Conservation (phyloP, 768 basidiomycete species). For the Cyclocybe cylindracea region DNA sequence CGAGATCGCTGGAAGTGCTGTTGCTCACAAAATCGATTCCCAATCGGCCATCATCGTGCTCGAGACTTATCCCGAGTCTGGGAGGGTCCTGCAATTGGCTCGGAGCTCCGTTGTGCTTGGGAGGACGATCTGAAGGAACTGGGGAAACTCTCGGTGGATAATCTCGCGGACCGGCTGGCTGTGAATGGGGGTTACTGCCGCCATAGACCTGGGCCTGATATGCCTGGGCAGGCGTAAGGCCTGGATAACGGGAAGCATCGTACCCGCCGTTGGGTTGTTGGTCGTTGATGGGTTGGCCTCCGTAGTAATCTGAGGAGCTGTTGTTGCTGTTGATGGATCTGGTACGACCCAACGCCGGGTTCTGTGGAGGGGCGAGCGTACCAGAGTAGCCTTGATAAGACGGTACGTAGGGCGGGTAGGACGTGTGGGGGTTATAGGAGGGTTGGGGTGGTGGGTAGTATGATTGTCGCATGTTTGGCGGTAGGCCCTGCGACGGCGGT, state of each 20-base stretch:
- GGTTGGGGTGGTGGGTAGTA: constrained; percentile 34
- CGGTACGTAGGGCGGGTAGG: constrained; percentile 29
- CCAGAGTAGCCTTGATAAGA: constrained; percentile 23
- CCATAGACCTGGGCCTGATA: constrained; percentile 77
- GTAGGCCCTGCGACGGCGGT: constrained; percentile 18
- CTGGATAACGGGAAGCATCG: constrained; percentile 45
- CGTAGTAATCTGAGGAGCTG: constrained; percentile 35
- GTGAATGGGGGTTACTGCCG: constrained; percentile 35
- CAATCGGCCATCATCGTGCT: constrained; percentile 57
- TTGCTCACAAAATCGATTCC: constrained; percentile 53
- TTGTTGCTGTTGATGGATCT: constrained; percentile 51
- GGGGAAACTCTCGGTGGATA: constrained; percentile 29
- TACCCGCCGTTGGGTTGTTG: constrained; percentile 47
- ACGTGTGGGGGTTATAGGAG: constrained; percentile 21
- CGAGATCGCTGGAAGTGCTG: constrained; percentile 38
- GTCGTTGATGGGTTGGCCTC: too few relatives aligned
- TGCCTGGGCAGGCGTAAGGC: constrained; percentile 75
- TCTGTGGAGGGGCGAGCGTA: constrained; percentile 38
- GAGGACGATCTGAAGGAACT: constrained; percentile 22
- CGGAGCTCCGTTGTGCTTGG: constrained; percentile 25
- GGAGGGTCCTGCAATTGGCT: constrained; percentile 29
- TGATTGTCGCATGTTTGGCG: constrained; percentile 36
- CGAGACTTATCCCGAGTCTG: constrained; percentile 43
- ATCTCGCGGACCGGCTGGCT: constrained; percentile 18
- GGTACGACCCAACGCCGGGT: constrained; percentile 41